Evolutionary conservation across 495 filamentous ascomycete genomes (phyloP).

Genomic region (Apiosordaria backusii): DNA sequence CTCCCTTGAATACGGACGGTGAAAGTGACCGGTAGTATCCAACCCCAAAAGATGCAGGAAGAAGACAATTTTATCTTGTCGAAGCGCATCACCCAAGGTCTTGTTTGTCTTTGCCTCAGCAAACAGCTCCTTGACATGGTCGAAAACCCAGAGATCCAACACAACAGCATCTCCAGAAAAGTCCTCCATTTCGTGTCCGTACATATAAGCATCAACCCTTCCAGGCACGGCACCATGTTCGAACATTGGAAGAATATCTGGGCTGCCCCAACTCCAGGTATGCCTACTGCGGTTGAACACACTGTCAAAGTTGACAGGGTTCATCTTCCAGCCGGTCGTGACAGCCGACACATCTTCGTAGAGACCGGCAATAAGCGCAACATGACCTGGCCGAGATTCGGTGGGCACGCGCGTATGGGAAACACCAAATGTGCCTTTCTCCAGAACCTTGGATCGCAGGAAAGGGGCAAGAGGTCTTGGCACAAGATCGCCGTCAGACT

Average conservation of each 20-base stretch:
- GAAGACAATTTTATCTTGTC: conserved; percentile 86
- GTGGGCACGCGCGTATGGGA: conserved; percentile 98
- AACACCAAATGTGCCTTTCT: conserved; percentile 95
- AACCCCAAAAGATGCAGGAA: conserved; percentile 96
- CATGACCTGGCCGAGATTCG: conserved; percentile 95
- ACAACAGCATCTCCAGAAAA: conserved; percentile 75
- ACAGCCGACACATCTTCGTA: conserved; percentile 99
- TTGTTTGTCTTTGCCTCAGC: conserved; percentile 69
- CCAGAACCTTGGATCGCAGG: conserved; percentile 80
- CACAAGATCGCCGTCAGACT: conserved; percentile 51
- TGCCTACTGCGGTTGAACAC: conserved; percentile 96
- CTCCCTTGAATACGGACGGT: conserved; percentile 90
- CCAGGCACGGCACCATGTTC: conserved; percentile 87
- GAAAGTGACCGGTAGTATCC: conserved; percentile 86
- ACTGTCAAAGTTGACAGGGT: conserved; percentile 97
- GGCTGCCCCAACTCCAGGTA: conserved; percentile 99
- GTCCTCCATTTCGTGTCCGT: conserved; percentile 82
- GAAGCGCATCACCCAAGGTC: conserved; percentile 69
- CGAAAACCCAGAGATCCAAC: conserved; percentile 94
- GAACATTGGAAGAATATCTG: conserved; percentile 98
- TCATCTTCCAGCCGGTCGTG: conserved; percentile 97
- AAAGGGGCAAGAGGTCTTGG: conserved; percentile 86
- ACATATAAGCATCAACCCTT: conserved; percentile 77
- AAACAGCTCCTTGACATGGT: conserved; percentile 84
- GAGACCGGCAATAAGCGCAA: conserved; percentile 93